phyloP scores from a whole-genome alignment of 345 rosid genomes.

The Hevea brasiliensis region DNA sequence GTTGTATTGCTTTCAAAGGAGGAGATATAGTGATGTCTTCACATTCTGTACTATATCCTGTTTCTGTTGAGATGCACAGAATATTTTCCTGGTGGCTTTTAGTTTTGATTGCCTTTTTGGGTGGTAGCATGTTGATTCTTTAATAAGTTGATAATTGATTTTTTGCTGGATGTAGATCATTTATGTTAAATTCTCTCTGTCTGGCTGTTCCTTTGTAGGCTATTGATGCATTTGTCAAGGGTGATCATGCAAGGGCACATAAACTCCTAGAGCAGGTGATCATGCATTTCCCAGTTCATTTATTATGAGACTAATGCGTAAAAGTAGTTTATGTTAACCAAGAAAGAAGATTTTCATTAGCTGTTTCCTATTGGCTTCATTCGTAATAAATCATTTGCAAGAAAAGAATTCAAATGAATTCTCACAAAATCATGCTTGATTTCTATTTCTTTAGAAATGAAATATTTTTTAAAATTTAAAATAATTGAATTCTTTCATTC shows the following conservation, averaged over 20 bases:
- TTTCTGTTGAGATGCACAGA: neutral
- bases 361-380: too few relatives aligned
- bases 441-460: too few relatives aligned
- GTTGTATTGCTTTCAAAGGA: too few relatives aligned
- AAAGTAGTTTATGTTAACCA: too few relatives aligned
- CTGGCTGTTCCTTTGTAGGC: constrained; percentile 1
- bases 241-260: constrained; percentile 17
- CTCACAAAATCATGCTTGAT: too few relatives aligned
- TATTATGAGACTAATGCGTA: neutral
- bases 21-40: neutral
- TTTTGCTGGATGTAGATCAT: neutral
- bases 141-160: neutral
- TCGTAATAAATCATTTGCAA: too few relatives aligned
- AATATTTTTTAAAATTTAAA: too few relatives aligned
- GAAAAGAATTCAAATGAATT: too few relatives aligned
- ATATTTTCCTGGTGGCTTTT: neutral
- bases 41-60: neutral
- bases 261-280: constrained; percentile 9
- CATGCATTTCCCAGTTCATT: neutral
- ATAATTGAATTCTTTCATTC: too few relatives aligned
- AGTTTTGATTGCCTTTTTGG: neutral
- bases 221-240: constrained; percentile 7
- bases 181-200: constrained; percentile 3
- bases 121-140: neutral
- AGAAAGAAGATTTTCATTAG: neutral